Conservation (phyloP, 2,329 filamentous ascomycete genomes). For the Canariomyces notabilis region DNA sequence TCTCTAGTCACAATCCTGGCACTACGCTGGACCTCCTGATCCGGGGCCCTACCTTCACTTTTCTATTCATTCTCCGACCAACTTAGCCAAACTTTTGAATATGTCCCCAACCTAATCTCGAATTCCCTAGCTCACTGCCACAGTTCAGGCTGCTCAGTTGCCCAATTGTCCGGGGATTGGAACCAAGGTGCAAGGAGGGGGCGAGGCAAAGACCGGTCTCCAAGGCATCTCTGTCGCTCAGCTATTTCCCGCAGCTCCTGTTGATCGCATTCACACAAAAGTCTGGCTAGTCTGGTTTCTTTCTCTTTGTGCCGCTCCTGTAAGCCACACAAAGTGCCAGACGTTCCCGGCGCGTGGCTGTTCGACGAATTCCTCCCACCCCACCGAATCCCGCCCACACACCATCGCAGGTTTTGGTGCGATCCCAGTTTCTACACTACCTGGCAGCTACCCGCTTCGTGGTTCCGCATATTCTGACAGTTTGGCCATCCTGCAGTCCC, state of each 20-base stretch:
- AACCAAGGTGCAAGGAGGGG: no score
- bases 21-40: slow-evolving; percentile 2
- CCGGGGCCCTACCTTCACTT: slow-evolving; percentile 4
- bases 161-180: no score
- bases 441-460: background rate
- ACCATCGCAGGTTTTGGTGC: background rate
- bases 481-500: background rate
- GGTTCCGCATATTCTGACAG: background rate
- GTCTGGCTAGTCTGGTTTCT: slow-evolving; percentile 6
- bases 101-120: background rate
- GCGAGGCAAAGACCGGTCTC: slow-evolving; percentile 5
- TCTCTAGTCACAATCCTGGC: slow-evolving; percentile 1
- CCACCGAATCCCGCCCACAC: background rate
- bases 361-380: slow-evolving; percentile 1
- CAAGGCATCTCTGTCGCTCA: slow-evolving; percentile 2
- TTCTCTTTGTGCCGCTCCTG: slow-evolving; percentile 12
- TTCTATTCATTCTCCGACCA: background rate
- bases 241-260: background rate
- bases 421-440: background rate
- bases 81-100: no score
- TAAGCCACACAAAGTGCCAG: slow-evolving; percentile 1
- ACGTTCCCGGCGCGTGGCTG: slow-evolving; percentile 4
- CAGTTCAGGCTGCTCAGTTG: no score
- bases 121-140: background rate
- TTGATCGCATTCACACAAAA: background rate